Conservation (phyloP, 106 monocot genomes). For the Cymbidium sinense region DNA sequence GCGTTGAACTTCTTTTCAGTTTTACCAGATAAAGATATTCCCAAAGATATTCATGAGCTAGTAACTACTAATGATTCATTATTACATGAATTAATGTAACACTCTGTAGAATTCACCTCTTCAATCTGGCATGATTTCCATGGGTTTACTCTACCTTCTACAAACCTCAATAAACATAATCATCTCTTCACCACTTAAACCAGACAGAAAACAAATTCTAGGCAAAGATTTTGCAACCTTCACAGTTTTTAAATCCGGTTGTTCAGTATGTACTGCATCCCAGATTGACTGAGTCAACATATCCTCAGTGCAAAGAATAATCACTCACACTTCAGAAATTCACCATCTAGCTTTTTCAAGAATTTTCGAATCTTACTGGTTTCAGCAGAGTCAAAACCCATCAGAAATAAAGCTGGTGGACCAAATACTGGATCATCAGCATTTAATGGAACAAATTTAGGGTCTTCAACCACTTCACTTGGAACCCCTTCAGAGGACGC, state of each 20-base stretch:
- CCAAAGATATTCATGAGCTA: background rate
- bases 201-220: too few species aligned
- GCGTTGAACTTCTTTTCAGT: conserved; percentile 20
- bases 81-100: background rate
- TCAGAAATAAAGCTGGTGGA: conserved; percentile 73
- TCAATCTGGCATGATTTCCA: too few species aligned
- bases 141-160: conserved; percentile 41
- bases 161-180: too few species aligned
- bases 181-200: too few species aligned
- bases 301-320: too few species aligned
- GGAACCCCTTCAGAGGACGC: conserved; percentile 32
- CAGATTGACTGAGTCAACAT: too few species aligned
- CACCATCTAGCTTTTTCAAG: too few species aligned
- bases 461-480: conserved; percentile 53
- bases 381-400: conserved; percentile 73
- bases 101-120: too few species aligned
- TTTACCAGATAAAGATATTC: conserved; percentile 14
- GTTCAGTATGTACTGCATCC: too few species aligned
- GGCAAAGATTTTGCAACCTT: too few species aligned
- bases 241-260: too few species aligned
- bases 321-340: too few species aligned
- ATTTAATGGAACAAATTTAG: conserved; percentile 85
- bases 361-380: conserved; percentile 21
- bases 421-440: conserved; percentile 85
- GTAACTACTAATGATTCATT: conserved; percentile 8